Evolutionary conservation across 495 filamentous ascomycete species (phyloP), one percentile per base, ranked within the genome.

Genomic region (Penicillium longicatenatum): DNA sequence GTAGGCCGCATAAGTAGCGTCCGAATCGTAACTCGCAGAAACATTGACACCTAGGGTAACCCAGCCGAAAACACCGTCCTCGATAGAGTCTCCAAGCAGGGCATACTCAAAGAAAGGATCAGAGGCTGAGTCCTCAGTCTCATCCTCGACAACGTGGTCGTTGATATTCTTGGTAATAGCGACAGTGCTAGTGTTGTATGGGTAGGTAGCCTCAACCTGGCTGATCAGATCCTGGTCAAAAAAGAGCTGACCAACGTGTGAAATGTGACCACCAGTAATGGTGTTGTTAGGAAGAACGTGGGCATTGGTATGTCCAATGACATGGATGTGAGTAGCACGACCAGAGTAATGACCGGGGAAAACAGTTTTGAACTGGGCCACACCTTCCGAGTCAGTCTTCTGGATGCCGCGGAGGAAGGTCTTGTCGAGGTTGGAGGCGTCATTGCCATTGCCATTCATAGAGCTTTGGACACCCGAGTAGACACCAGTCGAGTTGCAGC

Each of bases 201-300:
- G 84, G 41, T 68, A 65, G 4, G 73, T 73, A 14, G 73, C 65
- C 59, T 85, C 79, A 47, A 80, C 78, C 11, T 61, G 59, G 29
- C 37, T 49, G 57, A 78, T 72, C 11, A 87, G 73, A 14, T 68
- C 60, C 57, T 84, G 74, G 58, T 84, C 79, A 39, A 74, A 87
- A 79, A 84, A 87, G n/a, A 86, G 41, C 64, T 87, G 84, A 12
- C 83, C 84, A 52, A 86, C 75, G 64, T 88, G 83, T 1, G 76
- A 62, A 3, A 82, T 77, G 0, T 61, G 59, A 11, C 81, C 83
- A 43, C 76, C 77, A 19, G 67, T 74, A 52, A 81, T 60, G 17
- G 79, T 84, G 60, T 73, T 73, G 69, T 84, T 86, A 14, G 68
- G 54, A 35, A 72, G 55, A 3, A 76, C 49, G 0, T 64, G 74